Conservation (phyloP, 192 early-diverging fungal species). For the Piromyces finnis region DNA sequence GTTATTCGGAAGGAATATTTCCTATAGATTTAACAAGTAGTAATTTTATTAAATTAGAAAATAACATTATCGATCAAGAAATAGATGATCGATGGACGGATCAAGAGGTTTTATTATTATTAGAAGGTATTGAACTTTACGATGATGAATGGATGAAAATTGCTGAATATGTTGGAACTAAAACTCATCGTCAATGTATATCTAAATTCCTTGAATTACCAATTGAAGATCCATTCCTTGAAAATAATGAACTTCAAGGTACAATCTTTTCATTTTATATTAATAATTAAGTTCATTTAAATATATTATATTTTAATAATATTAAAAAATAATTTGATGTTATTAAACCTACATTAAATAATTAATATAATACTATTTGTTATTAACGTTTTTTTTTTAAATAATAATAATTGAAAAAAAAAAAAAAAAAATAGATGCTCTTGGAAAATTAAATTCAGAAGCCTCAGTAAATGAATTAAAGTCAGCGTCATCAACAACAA, state of each 20-base stretch:
- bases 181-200: constrained; percentile 79
- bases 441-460: background rate
- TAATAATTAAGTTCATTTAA: no score
- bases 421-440: background rate
- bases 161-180: constrained; percentile 80
- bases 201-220: constrained; percentile 37
- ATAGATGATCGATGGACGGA: constrained; percentile 45
- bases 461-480: background rate
- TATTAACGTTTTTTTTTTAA: no score
- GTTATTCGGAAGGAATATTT: constrained; percentile 84
- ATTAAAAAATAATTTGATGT: no score
- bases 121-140: constrained; percentile 87
- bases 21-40: constrained; percentile 60
- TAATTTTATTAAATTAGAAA: constrained; percentile 69
- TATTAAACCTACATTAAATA: no score
- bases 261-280: background rate
- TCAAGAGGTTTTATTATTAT: constrained; percentile 63
- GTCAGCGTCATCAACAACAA: background rate
- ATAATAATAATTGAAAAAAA: no score
- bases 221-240: constrained; percentile 6
- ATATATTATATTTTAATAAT: no score
- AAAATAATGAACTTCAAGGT: constrained; percentile 2
- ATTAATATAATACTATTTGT: no score
- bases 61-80: constrained; percentile 1
- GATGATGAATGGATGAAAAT: constrained; percentile 88